Conservation (phyloP, 2,329 filamentous ascomycete species). For the Phialophora chinensis region DNA sequence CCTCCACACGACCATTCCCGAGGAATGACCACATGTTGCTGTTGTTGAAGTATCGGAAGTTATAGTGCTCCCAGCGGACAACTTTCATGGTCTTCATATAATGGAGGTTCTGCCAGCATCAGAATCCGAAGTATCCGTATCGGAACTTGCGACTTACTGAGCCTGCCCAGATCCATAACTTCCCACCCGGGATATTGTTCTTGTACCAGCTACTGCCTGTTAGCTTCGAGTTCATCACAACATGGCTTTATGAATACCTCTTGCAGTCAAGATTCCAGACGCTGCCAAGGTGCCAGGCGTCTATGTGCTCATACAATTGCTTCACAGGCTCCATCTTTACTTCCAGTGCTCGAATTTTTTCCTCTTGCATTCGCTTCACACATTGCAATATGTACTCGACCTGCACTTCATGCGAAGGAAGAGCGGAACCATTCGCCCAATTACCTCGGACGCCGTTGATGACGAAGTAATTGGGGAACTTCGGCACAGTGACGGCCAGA, state of each 20-base stretch:
- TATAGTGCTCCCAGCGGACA: conserved; percentile 30
- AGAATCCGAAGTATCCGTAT: neutral
- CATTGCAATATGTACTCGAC: conserved; percentile 31
- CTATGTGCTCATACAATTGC: conserved; percentile 30
- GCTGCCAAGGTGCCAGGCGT: conserved; percentile 21
- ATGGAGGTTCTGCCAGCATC: conserved; percentile 22
- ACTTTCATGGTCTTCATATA: conserved; percentile 33
- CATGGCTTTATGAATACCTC: conserved; percentile 1
- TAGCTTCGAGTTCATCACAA: neutral
- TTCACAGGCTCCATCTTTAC: conserved; percentile 22
- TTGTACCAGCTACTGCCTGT: conserved; percentile 19
- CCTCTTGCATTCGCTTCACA: conserved; percentile 24
- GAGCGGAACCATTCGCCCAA: conserved; percentile 18
- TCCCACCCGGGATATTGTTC: conserved; percentile 22
- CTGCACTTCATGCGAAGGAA: conserved; percentile 24
- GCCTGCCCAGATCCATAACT: conserved; percentile 28
- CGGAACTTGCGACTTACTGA: conserved; percentile 15
- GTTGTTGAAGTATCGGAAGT: conserved; percentile 20
- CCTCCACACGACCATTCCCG: conserved; percentile 27
- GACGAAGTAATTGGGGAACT: conserved; percentile 35
- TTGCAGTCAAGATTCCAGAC: conserved; percentile 28
- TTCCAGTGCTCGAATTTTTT: conserved; percentile 26
- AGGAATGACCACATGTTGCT: conserved; percentile 33
- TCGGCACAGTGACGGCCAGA: conserved; percentile 23
- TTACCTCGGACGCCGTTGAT: conserved; percentile 26